phyloP scores from a whole-genome alignment of 129 eudicot genomes.

The Flaveria ramosissima region DNA sequence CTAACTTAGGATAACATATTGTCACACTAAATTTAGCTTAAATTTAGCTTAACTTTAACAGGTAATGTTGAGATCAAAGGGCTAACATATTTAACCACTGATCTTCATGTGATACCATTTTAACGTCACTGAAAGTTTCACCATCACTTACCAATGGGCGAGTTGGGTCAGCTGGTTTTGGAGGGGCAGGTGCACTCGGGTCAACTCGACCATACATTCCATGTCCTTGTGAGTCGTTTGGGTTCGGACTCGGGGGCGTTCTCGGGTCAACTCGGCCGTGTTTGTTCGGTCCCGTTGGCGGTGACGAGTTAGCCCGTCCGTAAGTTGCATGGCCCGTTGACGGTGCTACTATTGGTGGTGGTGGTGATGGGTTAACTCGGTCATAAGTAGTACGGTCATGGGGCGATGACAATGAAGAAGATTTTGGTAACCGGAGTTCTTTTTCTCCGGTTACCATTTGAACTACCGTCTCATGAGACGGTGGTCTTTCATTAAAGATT shows the following conservation, averaged over 20 bases:
- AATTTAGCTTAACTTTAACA: too few relatives aligned
- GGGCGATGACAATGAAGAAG: neutral
- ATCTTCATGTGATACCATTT: neutral
- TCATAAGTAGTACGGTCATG: neutral
- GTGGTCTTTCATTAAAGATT: neutral
- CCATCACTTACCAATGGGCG: constrained; percentile 7
- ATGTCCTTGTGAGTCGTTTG: neutral
- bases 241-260: constrained; percentile 5
- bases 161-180: constrained; percentile 16
- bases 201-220: neutral
- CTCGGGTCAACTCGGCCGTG: neutral
- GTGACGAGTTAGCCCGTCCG: neutral
- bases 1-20: too few relatives aligned
- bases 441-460: constrained; percentile 11
- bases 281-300: neutral
- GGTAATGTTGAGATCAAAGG: too few relatives aligned
- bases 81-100: too few relatives aligned
- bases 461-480: neutral
- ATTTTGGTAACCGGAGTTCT: constrained; percentile 2
- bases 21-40: too few relatives aligned
- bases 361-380: neutral
- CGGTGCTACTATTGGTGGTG: neutral
- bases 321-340: neutral
- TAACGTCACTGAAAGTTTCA: neutral
- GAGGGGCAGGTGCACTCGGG: neutral